Evolutionary conservation across 805 yeast genomes (phyloP).

Genomic region (Monosporozyma servazzii): DNA sequence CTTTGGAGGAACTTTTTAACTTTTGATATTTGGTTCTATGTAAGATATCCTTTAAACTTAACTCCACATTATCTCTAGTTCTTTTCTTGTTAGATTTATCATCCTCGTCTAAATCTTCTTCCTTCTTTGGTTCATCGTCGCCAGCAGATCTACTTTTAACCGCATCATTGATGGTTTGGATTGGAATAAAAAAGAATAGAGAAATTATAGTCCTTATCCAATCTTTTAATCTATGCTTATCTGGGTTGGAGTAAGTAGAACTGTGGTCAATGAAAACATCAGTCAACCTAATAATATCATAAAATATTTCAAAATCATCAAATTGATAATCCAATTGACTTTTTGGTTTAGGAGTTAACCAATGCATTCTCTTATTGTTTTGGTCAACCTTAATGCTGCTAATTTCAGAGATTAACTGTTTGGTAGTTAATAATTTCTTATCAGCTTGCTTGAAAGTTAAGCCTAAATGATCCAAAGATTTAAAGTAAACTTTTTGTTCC

Average conservation of each 20-base stretch:
- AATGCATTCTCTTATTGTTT: constrained; percentile 74
- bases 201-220: constrained; percentile 64
- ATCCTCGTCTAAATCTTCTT: constrained; percentile 11
- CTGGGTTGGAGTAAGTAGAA: constrained; percentile 69
- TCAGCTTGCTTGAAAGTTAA: constrained; percentile 95
- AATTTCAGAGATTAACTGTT: constrained; percentile 83
- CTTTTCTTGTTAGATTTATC: constrained; percentile 25
- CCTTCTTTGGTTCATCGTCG: background rate
- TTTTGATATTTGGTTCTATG: constrained; percentile 35
- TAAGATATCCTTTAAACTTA: constrained; percentile 19
- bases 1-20: constrained; percentile 12
- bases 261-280: constrained; percentile 57
- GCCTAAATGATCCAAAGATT: constrained; percentile 91
- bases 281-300: constrained; percentile 63
- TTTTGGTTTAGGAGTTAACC: constrained; percentile 80
- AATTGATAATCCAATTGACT: constrained; percentile 57
- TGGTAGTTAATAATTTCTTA: constrained; percentile 80
- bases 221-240: constrained; percentile 65
- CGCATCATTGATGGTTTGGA: constrained; percentile 39
- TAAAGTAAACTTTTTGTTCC: constrained; percentile 89
- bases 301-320: constrained; percentile 56
- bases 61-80: constrained; percentile 16
- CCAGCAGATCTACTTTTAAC: constrained; percentile 5
- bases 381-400: constrained; percentile 90
- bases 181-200: constrained; percentile 57